Evolutionary conservation across 2,329 filamentous ascomycete genomes (phyloP).

Genomic region (Hymenoscyphus salicellus): DNA sequence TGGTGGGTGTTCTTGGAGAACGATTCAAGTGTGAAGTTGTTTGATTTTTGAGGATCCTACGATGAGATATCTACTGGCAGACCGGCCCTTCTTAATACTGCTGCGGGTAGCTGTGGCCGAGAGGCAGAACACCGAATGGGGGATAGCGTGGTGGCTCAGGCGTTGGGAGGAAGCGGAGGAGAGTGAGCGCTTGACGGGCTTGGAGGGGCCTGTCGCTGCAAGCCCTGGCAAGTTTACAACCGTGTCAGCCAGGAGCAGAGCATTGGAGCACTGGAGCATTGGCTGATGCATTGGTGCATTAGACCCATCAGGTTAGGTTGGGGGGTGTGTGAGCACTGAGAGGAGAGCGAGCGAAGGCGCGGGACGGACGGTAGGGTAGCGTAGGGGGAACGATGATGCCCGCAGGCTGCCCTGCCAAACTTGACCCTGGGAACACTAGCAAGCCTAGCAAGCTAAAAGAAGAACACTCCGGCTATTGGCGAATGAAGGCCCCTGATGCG

Average conservation of each 20-base stretch:
- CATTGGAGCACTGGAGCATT: conserved; percentile 4
- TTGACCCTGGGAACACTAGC: background rate
- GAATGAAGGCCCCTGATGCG: background rate
- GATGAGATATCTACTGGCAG: conserved; percentile 28
- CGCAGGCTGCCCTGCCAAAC: background rate
- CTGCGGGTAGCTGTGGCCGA: conserved; percentile 16
- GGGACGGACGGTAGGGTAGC: conserved; percentile 3
- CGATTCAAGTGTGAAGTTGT: conserved; percentile 17
- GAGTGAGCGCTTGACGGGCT: background rate
- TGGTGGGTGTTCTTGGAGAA: conserved; percentile 24
- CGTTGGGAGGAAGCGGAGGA: conserved; percentile 6
- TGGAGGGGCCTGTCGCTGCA: background rate
- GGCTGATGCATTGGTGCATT: conserved; percentile 3
- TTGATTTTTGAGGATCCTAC: conserved; percentile 17
- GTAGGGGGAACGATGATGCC: background rate
- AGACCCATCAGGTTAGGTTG: background rate
- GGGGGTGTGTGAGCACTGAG: background rate
- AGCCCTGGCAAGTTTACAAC: background rate
- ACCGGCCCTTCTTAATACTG: conserved; percentile 32
- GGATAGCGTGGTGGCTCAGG: conserved; percentile 17
- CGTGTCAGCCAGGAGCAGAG: conserved; percentile 1
- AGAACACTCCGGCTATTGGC: background rate
- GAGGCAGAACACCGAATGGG: conserved; percentile 27
- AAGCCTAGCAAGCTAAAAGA: background rate
- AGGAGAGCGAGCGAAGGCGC: background rate